Percentiles rank a stretch among this genome's conserved stretches.
These are phyloP conservation scores for Ustilago trichophora DNA, from an alignment of 1,284 basidiomycete species.

Conservation along the genomic window DNA sequence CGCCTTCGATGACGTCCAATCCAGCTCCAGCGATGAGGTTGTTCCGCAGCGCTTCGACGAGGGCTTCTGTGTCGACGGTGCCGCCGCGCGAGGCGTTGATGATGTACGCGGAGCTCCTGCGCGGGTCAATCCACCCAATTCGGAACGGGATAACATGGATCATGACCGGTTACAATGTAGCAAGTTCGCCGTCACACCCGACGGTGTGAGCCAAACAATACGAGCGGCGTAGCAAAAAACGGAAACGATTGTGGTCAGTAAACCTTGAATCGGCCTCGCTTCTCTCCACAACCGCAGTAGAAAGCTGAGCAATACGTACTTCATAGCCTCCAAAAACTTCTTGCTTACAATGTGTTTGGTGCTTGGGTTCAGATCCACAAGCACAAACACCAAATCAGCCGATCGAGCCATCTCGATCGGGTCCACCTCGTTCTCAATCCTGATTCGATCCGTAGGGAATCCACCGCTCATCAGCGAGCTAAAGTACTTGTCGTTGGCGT, in stretches of 20 bases:
- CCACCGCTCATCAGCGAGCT: constrained; percentile 24
- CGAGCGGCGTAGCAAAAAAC: too few species aligned
- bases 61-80: constrained; percentile 82
- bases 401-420: constrained; percentile 27
- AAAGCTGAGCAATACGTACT: constrained; percentile 74
- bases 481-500: constrained; percentile 37
- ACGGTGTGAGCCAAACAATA: too few species aligned
- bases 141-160: too few species aligned
- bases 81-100: constrained; percentile 69
- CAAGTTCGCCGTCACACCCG: too few species aligned
- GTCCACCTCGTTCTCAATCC: constrained; percentile 49
- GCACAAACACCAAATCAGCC: constrained; percentile 69
- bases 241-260: too few species aligned
- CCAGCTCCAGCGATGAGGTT: constrained; percentile 89
- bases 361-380: constrained; percentile 78
- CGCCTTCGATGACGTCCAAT: constrained; percentile 91
- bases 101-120: constrained; percentile 46
- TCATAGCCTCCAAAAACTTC: constrained; percentile 82
- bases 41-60: constrained; percentile 79
- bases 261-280: too few species aligned
- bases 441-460: constrained; percentile 23
- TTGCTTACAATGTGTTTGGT: constrained; percentile 81
- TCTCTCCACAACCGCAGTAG: too few species aligned
- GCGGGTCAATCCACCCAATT: background rate
- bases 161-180: too few species aligned